These are phyloP conservation scores for Cyclocybe cylindracea DNA, from an alignment of 768 basidiomycete species.

Conservation along the genomic window DNA sequence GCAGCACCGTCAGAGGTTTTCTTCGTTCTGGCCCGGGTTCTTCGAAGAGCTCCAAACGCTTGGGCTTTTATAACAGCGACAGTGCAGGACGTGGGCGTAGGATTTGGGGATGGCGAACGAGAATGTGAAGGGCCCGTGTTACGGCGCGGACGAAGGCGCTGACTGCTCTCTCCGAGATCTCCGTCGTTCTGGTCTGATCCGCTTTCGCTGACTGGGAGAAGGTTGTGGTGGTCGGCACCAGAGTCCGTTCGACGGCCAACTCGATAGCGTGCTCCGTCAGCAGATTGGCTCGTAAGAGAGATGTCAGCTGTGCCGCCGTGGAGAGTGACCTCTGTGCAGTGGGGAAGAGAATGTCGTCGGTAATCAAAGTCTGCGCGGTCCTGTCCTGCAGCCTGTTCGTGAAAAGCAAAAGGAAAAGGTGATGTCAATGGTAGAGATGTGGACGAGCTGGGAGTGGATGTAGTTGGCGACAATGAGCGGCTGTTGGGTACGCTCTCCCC, in stretches of 20 bases:
- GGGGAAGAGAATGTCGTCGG: conserved; percentile 55
- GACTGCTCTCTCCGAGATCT: conserved; percentile 38
- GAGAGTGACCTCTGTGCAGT: conserved; percentile 63
- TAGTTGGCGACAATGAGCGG: conserved; percentile 71
- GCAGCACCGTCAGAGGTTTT: conserved; percentile 69
- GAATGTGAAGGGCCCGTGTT: conserved; percentile 44
- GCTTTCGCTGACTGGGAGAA: conserved; percentile 53
- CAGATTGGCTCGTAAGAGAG: conserved; percentile 49
- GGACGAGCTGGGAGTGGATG: conserved; percentile 56
- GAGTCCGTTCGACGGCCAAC: conserved; percentile 52
- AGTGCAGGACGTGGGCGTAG: conserved; percentile 66
- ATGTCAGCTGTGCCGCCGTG: conserved; percentile 78
- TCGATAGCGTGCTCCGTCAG: conserved; percentile 64
- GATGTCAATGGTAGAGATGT: conserved; percentile 68
- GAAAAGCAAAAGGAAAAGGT: conserved; percentile 67
- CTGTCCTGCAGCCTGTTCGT: conserved; percentile 50
- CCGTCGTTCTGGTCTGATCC: conserved; percentile 57
- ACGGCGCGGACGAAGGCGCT: conserved; percentile 50
- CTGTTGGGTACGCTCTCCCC: conserved; percentile 38
- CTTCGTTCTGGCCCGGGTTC: conserved; percentile 75
- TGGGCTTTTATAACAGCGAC: conserved; percentile 91
- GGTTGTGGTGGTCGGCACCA: conserved; percentile 42
- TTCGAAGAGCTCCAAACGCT: conserved; percentile 81
- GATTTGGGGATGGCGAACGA: conserved; percentile 49
- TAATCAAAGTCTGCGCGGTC: conserved; percentile 69